These are phyloP conservation scores for Xylariaceae sp. DNA, from an alignment of 2,329 filamentous ascomycete genomes.

Conservation along the genomic window DNA sequence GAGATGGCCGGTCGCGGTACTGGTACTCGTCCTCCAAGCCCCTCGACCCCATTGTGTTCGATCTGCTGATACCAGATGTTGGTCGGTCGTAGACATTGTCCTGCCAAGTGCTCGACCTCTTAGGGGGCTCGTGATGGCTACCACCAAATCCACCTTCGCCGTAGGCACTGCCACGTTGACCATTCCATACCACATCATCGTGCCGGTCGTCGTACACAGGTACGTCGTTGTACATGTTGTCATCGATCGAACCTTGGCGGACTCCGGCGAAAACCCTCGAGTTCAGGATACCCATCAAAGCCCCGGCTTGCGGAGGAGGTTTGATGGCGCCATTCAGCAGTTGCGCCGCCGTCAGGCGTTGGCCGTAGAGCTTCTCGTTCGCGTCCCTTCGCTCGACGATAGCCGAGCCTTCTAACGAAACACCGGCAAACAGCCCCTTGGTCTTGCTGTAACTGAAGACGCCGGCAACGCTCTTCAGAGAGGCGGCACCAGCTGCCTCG, in stretches of 20 bases:
- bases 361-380: conserved; percentile 91
- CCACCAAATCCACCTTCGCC: conserved; percentile 29
- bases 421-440: conserved; percentile 92
- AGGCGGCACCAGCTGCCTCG: conserved; percentile 90
- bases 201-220: conserved; percentile 80
- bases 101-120: conserved; percentile 63
- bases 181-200: conserved; percentile 81
- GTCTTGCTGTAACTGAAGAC: conserved; percentile 98
- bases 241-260: conserved; percentile 39
- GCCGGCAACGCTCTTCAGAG: conserved; percentile 78
- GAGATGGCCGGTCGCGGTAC: conserved; percentile 16
- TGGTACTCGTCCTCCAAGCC: conserved; percentile 42
- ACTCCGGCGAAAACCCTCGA: conserved; percentile 74
- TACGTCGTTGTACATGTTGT: conserved; percentile 85
- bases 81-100: conserved; percentile 66
- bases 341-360: conserved; percentile 71
- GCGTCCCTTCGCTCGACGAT: conserved; percentile 93
- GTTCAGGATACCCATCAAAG: conserved; percentile 78
- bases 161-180: conserved; percentile 60
- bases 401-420: conserved; percentile 86
- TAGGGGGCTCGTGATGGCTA: conserved; percentile 48
- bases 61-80: conserved; percentile 35
- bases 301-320: conserved; percentile 73
- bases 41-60: conserved; percentile 42
- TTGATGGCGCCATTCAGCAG: conserved; percentile 72